Conservation (phyloP, 179 eudicot species). For the Silene vulgaris region DNA sequence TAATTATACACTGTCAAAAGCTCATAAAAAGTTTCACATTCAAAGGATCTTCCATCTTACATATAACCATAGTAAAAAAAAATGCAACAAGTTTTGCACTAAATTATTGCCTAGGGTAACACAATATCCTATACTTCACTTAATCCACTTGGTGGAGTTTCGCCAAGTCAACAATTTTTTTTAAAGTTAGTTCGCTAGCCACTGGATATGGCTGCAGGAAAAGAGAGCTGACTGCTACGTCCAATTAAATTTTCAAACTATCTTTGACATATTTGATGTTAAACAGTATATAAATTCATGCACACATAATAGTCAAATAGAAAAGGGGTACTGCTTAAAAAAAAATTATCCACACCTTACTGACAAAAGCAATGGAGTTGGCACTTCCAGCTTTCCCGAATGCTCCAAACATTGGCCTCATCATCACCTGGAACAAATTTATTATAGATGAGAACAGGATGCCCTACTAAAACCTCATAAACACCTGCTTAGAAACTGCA, state of each 20-base stretch:
- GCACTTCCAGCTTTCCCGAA: conserved; percentile 80
- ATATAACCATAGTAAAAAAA: neutral
- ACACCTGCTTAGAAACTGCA: neutral
- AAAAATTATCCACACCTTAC: conserved; percentile 46
- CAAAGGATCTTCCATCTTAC: neutral
- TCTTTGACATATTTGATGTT: neutral
- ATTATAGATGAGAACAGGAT: conserved; percentile 13
- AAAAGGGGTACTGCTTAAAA: conserved; percentile 9
- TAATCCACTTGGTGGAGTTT: too few relatives aligned
- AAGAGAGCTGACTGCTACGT: too few relatives aligned
- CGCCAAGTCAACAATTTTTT: too few relatives aligned
- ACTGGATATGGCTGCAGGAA: too few relatives aligned
- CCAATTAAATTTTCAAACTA: neutral
- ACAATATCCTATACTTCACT: too few relatives aligned
- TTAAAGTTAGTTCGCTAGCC: too few relatives aligned
- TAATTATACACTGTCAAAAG: neutral
- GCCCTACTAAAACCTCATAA: neutral
- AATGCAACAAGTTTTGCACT: too few relatives aligned
- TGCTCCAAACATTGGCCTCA: conserved; percentile 99
- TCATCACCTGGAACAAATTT: conserved; percentile 52
- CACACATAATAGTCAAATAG: neutral
- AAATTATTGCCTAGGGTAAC: too few relatives aligned
- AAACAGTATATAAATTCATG: neutral
- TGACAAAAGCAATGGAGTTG: conserved; percentile 82
- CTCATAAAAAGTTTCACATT: neutral